Evolutionary conservation across 495 filamentous ascomycete species (phyloP).

Genomic region (Neurospora sp.): DNA sequence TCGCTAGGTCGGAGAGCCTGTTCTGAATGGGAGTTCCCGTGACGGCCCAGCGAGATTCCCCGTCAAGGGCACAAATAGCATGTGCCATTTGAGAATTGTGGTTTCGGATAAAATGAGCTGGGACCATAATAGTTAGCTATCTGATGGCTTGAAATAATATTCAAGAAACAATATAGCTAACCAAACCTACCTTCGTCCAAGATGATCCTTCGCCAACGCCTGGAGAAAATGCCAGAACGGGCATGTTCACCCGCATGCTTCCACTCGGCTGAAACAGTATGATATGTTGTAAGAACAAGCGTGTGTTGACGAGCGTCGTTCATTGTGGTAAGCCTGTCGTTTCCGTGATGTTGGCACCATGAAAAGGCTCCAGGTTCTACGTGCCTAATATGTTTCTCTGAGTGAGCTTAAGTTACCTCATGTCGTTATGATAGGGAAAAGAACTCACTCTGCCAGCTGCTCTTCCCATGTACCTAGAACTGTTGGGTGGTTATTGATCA

Average conservation of each 20-base stretch:
- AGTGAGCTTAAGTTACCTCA: neutral
- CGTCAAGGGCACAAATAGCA: slow-evolving; percentile 24
- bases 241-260: slow-evolving; percentile 2
- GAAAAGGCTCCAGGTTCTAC: slow-evolving; percentile 11
- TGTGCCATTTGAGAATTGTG: slow-evolving; percentile 21
- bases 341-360: slow-evolving; percentile 24
- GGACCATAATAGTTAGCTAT: slow-evolving; percentile 1
- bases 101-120: slow-evolving; percentile 26
- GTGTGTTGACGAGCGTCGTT: slow-evolving; percentile 6
- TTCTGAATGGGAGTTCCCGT: slow-evolving; percentile 40
- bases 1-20: slow-evolving; percentile 25
- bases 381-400: slow-evolving; percentile 16
- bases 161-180: neutral
- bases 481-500: neutral
- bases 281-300: slow-evolving; percentile 32
- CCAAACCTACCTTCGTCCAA: slow-evolving; percentile 35
- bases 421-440: neutral
- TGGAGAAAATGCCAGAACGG: slow-evolving; percentile 16
- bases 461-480: slow-evolving; percentile 30
- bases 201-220: slow-evolving; percentile 30
- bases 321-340: slow-evolving; percentile 9
- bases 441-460: slow-evolving; percentile 16
- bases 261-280: slow-evolving; percentile 29
- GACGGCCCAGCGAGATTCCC: slow-evolving; percentile 31
- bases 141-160: slow-evolving; percentile 21